Evolutionary conservation across 2,329 filamentous ascomycete species (phyloP), one percentile per base, ranked within the genome.

Genomic region (Penicillium hordei): DNA sequence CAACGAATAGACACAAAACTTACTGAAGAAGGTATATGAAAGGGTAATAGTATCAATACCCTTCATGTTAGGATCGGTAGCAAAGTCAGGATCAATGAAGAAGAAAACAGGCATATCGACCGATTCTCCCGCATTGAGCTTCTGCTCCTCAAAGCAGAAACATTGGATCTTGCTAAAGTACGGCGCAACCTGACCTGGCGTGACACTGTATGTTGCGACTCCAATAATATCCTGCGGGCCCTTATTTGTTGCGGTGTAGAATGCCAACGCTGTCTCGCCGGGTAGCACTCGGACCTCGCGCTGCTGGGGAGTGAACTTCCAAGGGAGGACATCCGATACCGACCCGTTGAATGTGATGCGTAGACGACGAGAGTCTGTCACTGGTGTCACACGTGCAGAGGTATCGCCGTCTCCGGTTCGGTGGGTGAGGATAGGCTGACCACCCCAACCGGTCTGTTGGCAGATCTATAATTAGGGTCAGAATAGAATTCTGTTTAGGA

Each of bases 61-160:
- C 76, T 85, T 90, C 93, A 97, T 97, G 63, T 89, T 93, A 51
- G 93, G 80, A 75, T 99, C 94, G 66, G 89, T 93, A 58, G 93
- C 82, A 78, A 99, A 88, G 72, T 97, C 94, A 0, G 94, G 94
- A 71, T 99, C 94, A 64, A 99, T 89, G 76, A 97, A 99, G 78
- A 99, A 99, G 77, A 99, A 99, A 0, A 99, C 95, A 0, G 94
- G 95, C 95, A 99, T 99, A 75, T 99, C 94, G 53, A 99, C 94
- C 44, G 92, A 94, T 82, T 99, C 95, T 44, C 93, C 93, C 6
- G 93, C 93, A 72, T 94, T 93, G 64, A 99, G 77, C 60, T 95
- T 84, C 82, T 99, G 94, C 74, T 92, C 93, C 79, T 99, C 94
- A 70, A 99, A 99, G 76, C 94, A 99, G 77, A 99, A 99, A 72